phyloP scores from a whole-genome alignment of 139 green algal genomes.

The Coccomyxa sp. region DNA sequence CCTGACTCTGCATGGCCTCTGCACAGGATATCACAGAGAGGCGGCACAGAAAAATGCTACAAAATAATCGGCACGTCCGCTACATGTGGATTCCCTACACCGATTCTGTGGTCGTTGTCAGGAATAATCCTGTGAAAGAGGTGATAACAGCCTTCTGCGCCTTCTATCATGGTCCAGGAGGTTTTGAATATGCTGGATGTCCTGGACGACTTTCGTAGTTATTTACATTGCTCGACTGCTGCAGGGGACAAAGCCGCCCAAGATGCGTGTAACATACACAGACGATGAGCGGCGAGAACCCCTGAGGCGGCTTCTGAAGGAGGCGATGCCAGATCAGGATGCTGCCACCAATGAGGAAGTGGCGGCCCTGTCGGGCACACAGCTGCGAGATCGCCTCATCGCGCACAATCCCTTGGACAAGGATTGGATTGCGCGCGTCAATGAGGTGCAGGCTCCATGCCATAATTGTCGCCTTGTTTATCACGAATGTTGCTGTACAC shows the following conservation, averaged over 20 bases:
- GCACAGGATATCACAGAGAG: constrained; percentile 10
- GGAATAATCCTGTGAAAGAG: constrained; percentile 42
- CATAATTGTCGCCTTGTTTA: neutral
- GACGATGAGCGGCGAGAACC: constrained; percentile 30
- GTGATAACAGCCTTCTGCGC: neutral
- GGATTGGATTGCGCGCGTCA: constrained; percentile 73
- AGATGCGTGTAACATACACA: neutral
- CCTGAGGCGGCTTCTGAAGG: constrained; percentile 33
- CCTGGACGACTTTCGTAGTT: too few relatives aligned
- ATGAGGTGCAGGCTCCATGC: constrained; percentile 29
- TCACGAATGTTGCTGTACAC: too few relatives aligned
- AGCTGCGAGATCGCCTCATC: constrained; percentile 85
- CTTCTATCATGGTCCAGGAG: neutral
- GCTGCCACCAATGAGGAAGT: constrained; percentile 13
- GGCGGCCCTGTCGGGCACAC: constrained; percentile 34
- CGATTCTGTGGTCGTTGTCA: constrained; percentile 78
- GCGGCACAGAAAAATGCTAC: constrained; percentile 69
- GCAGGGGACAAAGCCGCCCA: neutral
- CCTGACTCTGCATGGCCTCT: neutral
- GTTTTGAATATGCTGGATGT: too few relatives aligned
- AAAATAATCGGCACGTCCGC: constrained; percentile 73
- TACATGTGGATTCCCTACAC: constrained; percentile 99
- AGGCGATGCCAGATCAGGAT: constrained; percentile 4
- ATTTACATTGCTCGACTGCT: neutral
- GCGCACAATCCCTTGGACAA: constrained; percentile 59